Conservation (phyloP, 2,329 filamentous ascomycete genomes). For the Alternaria hordeiaustralica region DNA sequence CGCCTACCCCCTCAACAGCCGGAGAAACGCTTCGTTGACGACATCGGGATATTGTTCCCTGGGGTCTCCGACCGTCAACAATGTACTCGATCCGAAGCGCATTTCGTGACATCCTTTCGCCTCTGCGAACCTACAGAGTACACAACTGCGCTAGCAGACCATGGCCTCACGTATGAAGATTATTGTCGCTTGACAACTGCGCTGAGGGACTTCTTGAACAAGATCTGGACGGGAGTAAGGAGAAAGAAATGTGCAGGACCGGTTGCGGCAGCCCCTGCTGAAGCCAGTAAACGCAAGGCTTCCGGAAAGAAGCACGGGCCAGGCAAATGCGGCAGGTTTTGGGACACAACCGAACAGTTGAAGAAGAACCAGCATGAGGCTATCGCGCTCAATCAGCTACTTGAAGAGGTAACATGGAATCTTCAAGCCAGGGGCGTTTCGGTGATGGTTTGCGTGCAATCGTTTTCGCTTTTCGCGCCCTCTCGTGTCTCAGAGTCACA, state of each 20-base stretch:
- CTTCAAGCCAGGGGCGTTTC: constrained; percentile 26
- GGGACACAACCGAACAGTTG: constrained; percentile 18
- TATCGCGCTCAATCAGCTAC: constrained; percentile 19
- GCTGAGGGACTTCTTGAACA: constrained; percentile 22
- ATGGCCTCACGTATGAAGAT: constrained; percentile 33
- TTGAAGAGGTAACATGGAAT: constrained; percentile 27
- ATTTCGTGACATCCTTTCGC: constrained; percentile 33
- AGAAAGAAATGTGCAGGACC: background rate
- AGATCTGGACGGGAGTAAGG: background rate
- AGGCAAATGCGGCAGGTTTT: background rate
- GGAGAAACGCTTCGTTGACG: constrained; percentile 36
- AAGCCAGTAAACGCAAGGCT: background rate
- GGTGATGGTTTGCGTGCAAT: constrained; percentile 32
- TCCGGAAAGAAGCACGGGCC: background rate
- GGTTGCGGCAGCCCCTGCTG: background rate
- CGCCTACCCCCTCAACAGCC: constrained; percentile 22
- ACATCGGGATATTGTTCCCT: constrained; percentile 33
- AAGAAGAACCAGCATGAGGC: constrained; percentile 19
- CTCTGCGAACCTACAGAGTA: constrained; percentile 37
- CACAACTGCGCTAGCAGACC: constrained; percentile 32
- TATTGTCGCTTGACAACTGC: constrained; percentile 22
- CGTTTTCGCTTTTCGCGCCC: constrained; percentile 32
- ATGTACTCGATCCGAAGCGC: constrained; percentile 21
- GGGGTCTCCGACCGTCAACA: constrained; percentile 27
- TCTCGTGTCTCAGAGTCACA: constrained; percentile 28